Conservation (phyloP, 257 asterid genomes). For the Handroanthus guayacan region DNA sequence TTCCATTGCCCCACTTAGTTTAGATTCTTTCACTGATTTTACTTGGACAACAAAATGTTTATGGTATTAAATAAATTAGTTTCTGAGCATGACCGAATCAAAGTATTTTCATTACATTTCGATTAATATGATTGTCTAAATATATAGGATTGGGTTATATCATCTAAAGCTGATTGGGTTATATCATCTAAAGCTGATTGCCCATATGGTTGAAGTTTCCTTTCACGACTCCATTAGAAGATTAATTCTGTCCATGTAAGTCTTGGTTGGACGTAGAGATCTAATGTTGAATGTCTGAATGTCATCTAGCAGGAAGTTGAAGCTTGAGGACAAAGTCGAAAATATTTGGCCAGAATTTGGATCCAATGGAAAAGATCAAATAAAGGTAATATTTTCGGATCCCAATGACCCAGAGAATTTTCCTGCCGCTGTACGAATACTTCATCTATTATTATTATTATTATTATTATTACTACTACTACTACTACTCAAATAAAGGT, state of each 20-base stretch:
- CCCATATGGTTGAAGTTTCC: conserved; percentile 2
- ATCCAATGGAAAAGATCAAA: conserved; percentile 76
- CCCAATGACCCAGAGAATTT: neutral
- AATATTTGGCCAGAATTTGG: conserved; percentile 89
- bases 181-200: conserved; percentile 14
- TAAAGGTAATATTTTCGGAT: conserved; percentile 61
- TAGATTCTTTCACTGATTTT: neutral
- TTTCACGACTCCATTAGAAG: conserved; percentile 1
- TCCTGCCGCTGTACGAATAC: conserved; percentile 25
- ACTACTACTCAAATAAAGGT: conserved; percentile 90
- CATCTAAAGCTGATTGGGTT: neutral
- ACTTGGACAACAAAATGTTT: neutral
- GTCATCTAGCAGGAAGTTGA: conserved; percentile 73
- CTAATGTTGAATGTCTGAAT: conserved; percentile 31
- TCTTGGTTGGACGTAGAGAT: conserved; percentile 24
- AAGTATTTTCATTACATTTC: neutral
- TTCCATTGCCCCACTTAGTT: neutral
- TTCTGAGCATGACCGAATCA: neutral
- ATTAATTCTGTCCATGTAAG: conserved; percentile 14
- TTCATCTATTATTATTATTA: neutral
- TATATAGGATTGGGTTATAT: neutral
- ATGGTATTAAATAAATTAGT: neutral
- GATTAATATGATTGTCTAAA: conserved; percentile 12
- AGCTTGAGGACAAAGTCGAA: conserved; percentile 74
- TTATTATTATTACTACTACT: too few relatives aligned